Evolutionary conservation across 768 basidiomycete genomes (phyloP), one percentile per base, ranked within the genome.

Genomic region (Pulveroboletus sp.): DNA sequence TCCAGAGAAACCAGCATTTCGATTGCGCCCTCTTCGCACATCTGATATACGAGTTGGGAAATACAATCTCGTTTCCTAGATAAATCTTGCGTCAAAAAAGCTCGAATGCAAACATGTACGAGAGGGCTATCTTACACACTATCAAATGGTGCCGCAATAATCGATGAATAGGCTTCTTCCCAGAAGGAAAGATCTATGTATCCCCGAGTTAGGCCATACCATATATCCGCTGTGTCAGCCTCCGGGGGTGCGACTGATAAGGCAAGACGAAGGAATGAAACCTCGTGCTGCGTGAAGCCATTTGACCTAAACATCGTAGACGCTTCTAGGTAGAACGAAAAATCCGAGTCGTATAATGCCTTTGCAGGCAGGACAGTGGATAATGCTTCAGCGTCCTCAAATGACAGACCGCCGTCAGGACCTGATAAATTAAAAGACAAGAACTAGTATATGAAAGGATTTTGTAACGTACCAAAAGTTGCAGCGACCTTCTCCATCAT

Each of bases 1-100:
- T 89, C 89, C 60, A 91, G 83, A 8, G 81, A 71, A 65, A 93
- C 81, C 11, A 98, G 75, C 55, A 78, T 78, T 44, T 86, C 84
- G 15, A 93, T 80, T 32, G 89, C 83, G 61, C 86, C 79, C 50
- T 85, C 83, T 64, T 96, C 93, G 64, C 95, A 97, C 89, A 97
- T 95, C 57, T 82, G 81, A 59, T 92, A 86, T 51, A 93, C 84
- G 43, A 99, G 75, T 53, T 88, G 85, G 43, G 83, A 81, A 24
- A 90, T 79, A 60, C 82, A 86, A 55, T 93, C 92, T 43, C 81
- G 81, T 72, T 85, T 89, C 61, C 93, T 96, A 66, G 33, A 39
- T 28, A 42, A 40, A 56, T 50, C 21, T 52, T 32, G 41, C 39
- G 32, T 51, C 44, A 58, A 45, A 17, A 55, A 44, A 35, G 21